A percentile compares a stretch with the other conserved stretches of the same genome.
phyloP scores from a whole-genome alignment of 495 filamentous ascomycete genomes.

The Pyrenula aspistea region DNA sequence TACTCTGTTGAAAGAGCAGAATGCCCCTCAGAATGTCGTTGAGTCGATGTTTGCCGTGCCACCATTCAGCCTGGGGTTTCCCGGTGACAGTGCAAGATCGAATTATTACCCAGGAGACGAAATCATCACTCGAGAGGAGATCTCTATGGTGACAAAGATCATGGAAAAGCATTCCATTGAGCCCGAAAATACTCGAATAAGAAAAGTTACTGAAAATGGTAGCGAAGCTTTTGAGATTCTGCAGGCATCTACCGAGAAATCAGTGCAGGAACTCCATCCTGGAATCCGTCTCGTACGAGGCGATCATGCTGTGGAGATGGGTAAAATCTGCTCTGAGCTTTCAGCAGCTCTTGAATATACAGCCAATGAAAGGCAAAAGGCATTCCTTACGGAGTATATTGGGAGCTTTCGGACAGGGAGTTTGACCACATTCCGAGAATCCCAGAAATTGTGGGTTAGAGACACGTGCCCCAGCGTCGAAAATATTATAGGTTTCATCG shows the following conservation, averaged over 20 bases:
- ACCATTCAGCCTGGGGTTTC: slow-evolving; percentile 14
- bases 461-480: slow-evolving; percentile 29
- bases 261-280: neutral
- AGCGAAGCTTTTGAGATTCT: slow-evolving; percentile 10
- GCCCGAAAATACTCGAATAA: slow-evolving; percentile 20
- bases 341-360: slow-evolving; percentile 13
- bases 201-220: slow-evolving; percentile 3
- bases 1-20: slow-evolving; percentile 1
- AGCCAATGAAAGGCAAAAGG: slow-evolving; percentile 18
- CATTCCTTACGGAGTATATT: slow-evolving; percentile 14
- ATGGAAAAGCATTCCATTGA: slow-evolving; percentile 12
- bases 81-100: slow-evolving; percentile 9
- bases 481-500: slow-evolving; percentile 34
- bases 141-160: slow-evolving; percentile 5
- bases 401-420: slow-evolving; percentile 25
- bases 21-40: neutral
- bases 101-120: slow-evolving; percentile 16
- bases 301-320: slow-evolving; percentile 17
- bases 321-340: slow-evolving; percentile 8
- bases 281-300: slow-evolving; percentile 10
- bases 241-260: slow-evolving; percentile 16
- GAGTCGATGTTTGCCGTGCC: neutral
- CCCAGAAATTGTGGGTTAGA: slow-evolving; percentile 26
- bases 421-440: slow-evolving; percentile 20
- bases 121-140: slow-evolving; percentile 12